These are phyloP conservation scores for Baorangia bicolor DNA, from an alignment of 768 basidiomycete genomes.

Conservation along the genomic window DNA sequence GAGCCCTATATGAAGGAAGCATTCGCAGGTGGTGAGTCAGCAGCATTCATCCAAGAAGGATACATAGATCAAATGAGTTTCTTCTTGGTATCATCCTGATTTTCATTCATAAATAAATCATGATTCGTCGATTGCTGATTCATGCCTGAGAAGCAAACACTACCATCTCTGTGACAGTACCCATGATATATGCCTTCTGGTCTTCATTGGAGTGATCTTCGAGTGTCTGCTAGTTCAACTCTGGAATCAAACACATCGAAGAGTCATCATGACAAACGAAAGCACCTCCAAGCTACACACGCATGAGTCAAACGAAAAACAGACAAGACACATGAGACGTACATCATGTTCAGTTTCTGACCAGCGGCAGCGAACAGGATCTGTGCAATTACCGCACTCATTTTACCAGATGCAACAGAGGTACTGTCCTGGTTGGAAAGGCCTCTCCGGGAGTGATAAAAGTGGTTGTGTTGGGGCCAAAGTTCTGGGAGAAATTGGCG, in stretches of 20 bases:
- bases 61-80: no score
- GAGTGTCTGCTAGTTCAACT: constrained; percentile 61
- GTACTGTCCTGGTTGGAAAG: constrained; percentile 86
- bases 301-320: not conserved
- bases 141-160: not conserved
- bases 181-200: not conserved
- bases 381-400: constrained; percentile 77
- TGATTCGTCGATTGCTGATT: not conserved
- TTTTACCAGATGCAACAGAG: constrained; percentile 75
- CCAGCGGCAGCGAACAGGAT: constrained; percentile 31
- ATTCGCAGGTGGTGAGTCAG: no score
- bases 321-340: not conserved
- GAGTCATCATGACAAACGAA: constrained; percentile 77
- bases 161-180: not conserved
- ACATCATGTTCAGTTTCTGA: not conserved
- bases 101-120: no score
- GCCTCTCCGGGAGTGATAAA: constrained; percentile 77
- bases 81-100: no score
- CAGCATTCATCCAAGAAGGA: no score
- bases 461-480: constrained; percentile 75
- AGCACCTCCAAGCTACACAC: constrained; percentile 56
- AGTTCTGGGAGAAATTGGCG: constrained; percentile 85
- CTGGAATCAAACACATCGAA: constrained; percentile 73
- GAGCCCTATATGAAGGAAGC: no score
- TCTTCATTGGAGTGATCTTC: constrained; percentile 68